Percentiles rank a stretch among this genome's conserved stretches.
Evolutionary conservation across 2,329 filamentous ascomycete species (phyloP).

Genomic region (Talaromyces piceae): DNA sequence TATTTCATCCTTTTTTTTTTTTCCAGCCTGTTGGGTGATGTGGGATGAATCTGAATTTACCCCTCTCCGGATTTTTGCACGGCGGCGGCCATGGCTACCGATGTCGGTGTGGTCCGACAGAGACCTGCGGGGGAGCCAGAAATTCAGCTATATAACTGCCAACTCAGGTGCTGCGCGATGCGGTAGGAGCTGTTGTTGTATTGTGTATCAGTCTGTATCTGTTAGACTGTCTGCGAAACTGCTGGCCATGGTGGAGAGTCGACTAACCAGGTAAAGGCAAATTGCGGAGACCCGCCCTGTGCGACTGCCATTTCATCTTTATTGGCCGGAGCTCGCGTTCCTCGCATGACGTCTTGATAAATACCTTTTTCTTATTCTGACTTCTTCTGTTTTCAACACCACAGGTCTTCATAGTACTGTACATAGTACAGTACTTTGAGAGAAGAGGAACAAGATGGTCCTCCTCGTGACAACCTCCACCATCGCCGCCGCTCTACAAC

Average conservation of each 20-base stretch:
- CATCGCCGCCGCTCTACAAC: conserved; percentile 33
- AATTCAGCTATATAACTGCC: no score
- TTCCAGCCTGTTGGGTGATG: no score
- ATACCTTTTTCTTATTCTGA: background rate
- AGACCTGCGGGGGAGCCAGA: no score
- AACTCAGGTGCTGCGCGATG: no score
- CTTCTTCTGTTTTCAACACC: conserved; percentile 10
- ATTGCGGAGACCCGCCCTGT: background rate
- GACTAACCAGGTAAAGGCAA: background rate
- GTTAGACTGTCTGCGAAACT: no score
- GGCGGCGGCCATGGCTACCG: conserved; percentile 15
- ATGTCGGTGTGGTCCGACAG: no score
- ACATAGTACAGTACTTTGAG: background rate
- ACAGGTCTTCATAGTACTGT: background rate
- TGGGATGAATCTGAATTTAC: background rate
- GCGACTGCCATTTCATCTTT: background rate
- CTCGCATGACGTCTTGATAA: conserved; percentile 1
- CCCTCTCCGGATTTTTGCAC: conserved; percentile 16
- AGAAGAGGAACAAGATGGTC: conserved; percentile 27
- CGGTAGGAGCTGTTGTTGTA: background rate
- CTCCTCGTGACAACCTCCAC: conserved; percentile 32
- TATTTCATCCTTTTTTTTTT: no score
- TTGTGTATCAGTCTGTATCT: no score
- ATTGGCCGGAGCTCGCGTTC: background rate
- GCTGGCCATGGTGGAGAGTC: no score